Conservation (phyloP, 371 early-diverging fungal species). For the Mucor velutinosus region DNA sequence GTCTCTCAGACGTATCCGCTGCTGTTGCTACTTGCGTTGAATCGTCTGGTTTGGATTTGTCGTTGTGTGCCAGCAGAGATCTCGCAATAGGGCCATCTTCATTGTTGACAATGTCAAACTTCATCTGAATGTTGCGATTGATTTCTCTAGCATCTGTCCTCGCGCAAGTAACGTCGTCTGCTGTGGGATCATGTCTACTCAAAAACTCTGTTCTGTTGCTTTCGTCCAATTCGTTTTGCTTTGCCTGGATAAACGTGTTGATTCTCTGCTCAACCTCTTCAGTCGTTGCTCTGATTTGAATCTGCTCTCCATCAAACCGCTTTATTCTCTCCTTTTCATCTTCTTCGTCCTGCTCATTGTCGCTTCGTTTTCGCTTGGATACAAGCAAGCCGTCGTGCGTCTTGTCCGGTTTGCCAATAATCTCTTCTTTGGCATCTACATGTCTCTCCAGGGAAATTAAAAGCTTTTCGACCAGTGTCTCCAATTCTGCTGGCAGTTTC, state of each 20-base stretch:
- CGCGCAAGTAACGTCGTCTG: conserved; percentile 58
- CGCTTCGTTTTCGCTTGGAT: conserved; percentile 24
- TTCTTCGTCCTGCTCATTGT: conserved; percentile 22
- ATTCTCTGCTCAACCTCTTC: conserved; percentile 53
- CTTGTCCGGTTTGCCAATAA: conserved; percentile 13
- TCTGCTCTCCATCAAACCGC: conserved; percentile 43
- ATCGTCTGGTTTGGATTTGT: conserved; percentile 1
- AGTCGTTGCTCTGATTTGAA: conserved; percentile 51
- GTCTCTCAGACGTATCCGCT: conserved; percentile 51
- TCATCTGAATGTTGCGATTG: conserved; percentile 84
- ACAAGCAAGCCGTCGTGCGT: conserved; percentile 17
- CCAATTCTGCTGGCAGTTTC: conserved; percentile 37
- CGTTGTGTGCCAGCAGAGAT: conserved; percentile 34
- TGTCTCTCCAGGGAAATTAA: conserved; percentile 39
- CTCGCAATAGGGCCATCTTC: conserved; percentile 75
- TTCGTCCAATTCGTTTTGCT: conserved; percentile 67
- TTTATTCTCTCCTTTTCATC: conserved; percentile 33
- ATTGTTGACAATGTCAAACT: conserved; percentile 75
- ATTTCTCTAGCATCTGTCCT: conserved; percentile 74
- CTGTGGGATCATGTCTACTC: conserved; percentile 42
- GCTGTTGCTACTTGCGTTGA: background rate
- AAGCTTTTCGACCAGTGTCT: conserved; percentile 37
- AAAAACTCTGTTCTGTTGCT: conserved; percentile 75
- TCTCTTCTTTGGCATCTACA: conserved; percentile 34
- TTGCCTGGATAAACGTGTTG: conserved; percentile 59